phyloP scores from a whole-genome alignment of 371 early-diverging fungal genomes.

The Mucor indicus region DNA sequence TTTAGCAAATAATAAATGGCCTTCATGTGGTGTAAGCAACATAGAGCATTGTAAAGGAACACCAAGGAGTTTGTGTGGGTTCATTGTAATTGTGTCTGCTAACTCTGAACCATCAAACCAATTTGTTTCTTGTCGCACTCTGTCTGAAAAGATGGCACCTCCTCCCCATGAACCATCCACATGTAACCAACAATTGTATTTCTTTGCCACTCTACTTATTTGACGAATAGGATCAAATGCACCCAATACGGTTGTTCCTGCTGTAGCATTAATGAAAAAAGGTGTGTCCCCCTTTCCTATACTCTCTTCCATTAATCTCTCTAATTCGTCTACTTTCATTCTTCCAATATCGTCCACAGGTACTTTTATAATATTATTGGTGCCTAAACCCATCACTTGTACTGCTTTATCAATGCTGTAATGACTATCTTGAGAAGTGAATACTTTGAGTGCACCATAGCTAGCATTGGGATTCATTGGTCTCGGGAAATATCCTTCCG shows the following conservation, averaged over 20 bases:
- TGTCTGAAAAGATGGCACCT: slow-evolving; percentile 60
- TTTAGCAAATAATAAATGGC: slow-evolving; percentile 43
- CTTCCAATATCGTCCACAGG: slow-evolving; percentile 63
- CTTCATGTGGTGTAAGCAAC: slow-evolving; percentile 59
- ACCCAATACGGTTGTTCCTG: slow-evolving; percentile 87
- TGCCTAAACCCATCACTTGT: slow-evolving; percentile 74
- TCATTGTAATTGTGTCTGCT: slow-evolving; percentile 75
- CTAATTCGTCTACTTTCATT: slow-evolving; percentile 59
- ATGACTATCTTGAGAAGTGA: slow-evolving; percentile 76
- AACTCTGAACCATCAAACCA: slow-evolving; percentile 55
- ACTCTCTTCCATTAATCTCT: slow-evolving; percentile 44
- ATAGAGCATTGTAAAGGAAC: slow-evolving; percentile 84
- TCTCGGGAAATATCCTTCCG: slow-evolving; percentile 48
- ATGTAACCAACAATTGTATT: slow-evolving; percentile 78
- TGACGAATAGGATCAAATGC: slow-evolving; percentile 76
- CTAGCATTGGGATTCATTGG: slow-evolving; percentile 31
- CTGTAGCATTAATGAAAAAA: slow-evolving; percentile 83
- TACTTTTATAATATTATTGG: slow-evolving; percentile 66
- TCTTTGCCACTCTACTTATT: slow-evolving; percentile 58
- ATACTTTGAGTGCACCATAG: slow-evolving; percentile 62
- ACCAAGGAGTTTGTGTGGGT: slow-evolving; percentile 88
- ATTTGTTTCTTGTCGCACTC: slow-evolving; percentile 30
- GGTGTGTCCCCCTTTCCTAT: slow-evolving; percentile 52
- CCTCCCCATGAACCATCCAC: slow-evolving; percentile 89
- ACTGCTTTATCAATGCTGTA: slow-evolving; percentile 81